Percentiles rank a stretch among this genome's conserved stretches.
Conservation (phyloP, 1,284 basidiomycete species). For the Mycosarcoma mackinlayi region DNA sequence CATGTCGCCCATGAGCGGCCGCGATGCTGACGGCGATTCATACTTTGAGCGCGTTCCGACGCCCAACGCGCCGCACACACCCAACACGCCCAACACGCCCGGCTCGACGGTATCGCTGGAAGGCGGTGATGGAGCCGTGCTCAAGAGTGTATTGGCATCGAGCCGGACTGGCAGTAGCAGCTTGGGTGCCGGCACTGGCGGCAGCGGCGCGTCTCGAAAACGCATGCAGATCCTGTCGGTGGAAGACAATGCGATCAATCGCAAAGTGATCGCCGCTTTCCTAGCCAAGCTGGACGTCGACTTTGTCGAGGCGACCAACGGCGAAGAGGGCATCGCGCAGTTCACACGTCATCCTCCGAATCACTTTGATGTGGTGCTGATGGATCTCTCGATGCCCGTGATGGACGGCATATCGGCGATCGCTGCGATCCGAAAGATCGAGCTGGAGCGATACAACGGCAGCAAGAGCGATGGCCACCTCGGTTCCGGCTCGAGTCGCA, state of each 20-base stretch:
- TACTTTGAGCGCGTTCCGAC: constrained; percentile 47
- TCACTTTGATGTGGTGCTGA: constrained; percentile 54
- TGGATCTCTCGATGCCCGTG: constrained; percentile 92
- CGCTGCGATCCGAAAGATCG: constrained; percentile 81
- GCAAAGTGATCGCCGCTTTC: constrained; percentile 55
- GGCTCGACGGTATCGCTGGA: constrained; percentile 70
- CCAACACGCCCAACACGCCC: constrained; percentile 69
- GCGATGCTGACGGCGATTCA: constrained; percentile 37
- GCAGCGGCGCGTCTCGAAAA: constrained; percentile 32
- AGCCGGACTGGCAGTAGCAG: constrained; percentile 15
- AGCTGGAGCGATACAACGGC: constrained; percentile 71
- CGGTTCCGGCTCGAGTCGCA: not conserved
- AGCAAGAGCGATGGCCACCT: constrained; percentile 11
- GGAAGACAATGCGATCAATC: constrained; percentile 64
- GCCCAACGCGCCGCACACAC: constrained; percentile 63
- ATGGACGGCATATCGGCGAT: constrained; percentile 88
- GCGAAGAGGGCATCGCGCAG: constrained; percentile 54
- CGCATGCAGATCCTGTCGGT: constrained; percentile 57
- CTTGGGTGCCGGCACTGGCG: constrained; percentile 7
- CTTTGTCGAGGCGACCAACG: constrained; percentile 57
- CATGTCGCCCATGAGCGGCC: constrained; percentile 52
- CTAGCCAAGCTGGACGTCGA: constrained; percentile 50
- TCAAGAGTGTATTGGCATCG: constrained; percentile 68
- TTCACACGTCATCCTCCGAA: constrained; percentile 46
- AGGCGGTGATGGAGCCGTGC: constrained; percentile 71